Percentiles rank a stretch among this genome's conserved stretches.
These are phyloP conservation scores for Trichosanthes truncata DNA, from an alignment of 306 rosid species.

Conservation along the genomic window DNA sequence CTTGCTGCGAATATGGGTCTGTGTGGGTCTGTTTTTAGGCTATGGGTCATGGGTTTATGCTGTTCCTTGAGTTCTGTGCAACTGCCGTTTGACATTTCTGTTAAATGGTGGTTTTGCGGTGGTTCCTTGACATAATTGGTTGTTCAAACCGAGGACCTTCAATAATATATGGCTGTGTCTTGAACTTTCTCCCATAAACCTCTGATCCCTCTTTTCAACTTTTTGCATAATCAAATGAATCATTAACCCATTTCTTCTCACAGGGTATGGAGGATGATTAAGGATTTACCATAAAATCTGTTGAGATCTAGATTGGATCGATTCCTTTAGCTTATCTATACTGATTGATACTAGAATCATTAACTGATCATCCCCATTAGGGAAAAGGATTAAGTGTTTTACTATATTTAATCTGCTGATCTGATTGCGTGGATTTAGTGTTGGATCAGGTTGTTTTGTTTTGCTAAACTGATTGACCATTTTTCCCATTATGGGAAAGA, in stretches of 20 bases:
- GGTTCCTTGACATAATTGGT: background rate
- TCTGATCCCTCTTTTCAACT: background rate
- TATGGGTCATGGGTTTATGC: constrained; percentile 3
- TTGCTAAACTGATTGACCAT: too few relatives aligned
- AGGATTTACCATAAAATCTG: background rate
- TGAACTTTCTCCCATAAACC: background rate
- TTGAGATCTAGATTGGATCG: background rate
- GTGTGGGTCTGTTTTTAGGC: background rate
- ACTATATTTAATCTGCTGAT: background rate
- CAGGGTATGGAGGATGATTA: background rate
- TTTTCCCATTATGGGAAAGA: too few relatives aligned
- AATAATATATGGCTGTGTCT: constrained; percentile 2
- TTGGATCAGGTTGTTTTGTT: background rate
- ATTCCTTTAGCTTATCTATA: too few relatives aligned
- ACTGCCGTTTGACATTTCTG: background rate
- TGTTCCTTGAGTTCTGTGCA: background rate
- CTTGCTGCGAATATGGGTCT: constrained; percentile 9
- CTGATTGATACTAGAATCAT: too few relatives aligned
- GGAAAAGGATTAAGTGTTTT: background rate
- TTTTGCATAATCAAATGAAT: background rate
- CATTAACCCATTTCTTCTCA: background rate
- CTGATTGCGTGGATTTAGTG: background rate
- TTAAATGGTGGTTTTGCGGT: background rate
- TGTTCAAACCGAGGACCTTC: background rate
- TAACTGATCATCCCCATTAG: background rate